Percentiles rank a stretch among this genome's conserved stretches.
Conservation (phyloP, 306 rosid genomes). For the Corylus americana region DNA sequence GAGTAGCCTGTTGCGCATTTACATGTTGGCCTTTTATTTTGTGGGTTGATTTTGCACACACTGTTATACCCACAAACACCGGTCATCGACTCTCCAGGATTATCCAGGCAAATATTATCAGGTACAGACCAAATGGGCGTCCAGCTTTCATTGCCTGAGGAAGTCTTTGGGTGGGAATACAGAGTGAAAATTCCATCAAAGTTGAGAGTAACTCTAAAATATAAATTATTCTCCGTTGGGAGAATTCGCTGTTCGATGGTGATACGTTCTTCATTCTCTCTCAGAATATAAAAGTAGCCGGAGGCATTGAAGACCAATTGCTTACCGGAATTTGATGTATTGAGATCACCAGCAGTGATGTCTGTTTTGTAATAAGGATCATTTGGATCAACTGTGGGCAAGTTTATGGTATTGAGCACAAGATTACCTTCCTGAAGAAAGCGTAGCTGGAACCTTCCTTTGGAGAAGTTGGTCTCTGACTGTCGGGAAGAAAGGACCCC, state of each 20-base stretch:
- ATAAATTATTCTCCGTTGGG: not conserved
- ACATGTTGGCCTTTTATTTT: slow-evolving; percentile 32
- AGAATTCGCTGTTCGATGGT: not conserved
- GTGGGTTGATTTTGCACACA: slow-evolving; percentile 20
- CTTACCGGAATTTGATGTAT: slow-evolving; percentile 14
- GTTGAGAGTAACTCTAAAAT: slow-evolving; percentile 39
- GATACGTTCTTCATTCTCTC: slow-evolving; percentile 19
- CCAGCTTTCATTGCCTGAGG: slow-evolving; percentile 17
- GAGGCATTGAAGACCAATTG: slow-evolving; percentile 31
- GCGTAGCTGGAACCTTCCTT: slow-evolving; percentile 27
- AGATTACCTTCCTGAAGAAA: slow-evolving; percentile 38
- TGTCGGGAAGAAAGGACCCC: slow-evolving; percentile 12
- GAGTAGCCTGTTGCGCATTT: slow-evolving; percentile 31
- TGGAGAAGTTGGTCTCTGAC: slow-evolving; percentile 21
- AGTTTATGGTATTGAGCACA: slow-evolving; percentile 18
- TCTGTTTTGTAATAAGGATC: slow-evolving; percentile 21
- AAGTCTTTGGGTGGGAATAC: slow-evolving; percentile 31
- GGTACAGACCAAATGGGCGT: not conserved
- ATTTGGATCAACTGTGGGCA: not conserved
- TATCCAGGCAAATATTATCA: not conserved
- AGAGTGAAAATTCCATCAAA: slow-evolving; percentile 35
- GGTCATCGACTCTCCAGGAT: not conserved
- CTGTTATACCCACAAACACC: slow-evolving; percentile 48
- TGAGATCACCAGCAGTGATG: not conserved
- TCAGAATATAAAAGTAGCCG: slow-evolving; percentile 36